These are phyloP conservation scores for Alliaria petiolata DNA, from an alignment of 345 rosid species.

Conservation along the genomic window DNA sequence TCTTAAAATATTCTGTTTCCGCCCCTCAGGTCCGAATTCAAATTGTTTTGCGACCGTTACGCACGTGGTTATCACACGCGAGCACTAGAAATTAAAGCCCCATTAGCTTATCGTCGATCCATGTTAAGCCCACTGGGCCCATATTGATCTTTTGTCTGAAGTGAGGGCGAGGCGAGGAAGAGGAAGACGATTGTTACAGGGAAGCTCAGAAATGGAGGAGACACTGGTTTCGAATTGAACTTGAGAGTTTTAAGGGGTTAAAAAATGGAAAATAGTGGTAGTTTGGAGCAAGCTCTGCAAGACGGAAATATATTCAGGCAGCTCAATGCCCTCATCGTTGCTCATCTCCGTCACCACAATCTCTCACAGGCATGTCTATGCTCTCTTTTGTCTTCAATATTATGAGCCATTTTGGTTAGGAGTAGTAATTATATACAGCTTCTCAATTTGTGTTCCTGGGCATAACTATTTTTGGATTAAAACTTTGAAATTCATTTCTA, in stretches of 20 bases:
- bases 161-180: neutral
- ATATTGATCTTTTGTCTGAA: neutral
- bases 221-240: conserved; percentile 14
- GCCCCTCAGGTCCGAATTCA: conserved; percentile 56
- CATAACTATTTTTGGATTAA: too few relatives aligned
- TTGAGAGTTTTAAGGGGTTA: neutral
- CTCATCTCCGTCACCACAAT: conserved; percentile 78
- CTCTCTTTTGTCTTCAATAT: too few relatives aligned
- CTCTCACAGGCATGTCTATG: conserved; percentile 58
- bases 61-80: conserved; percentile 28
- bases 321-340: conserved; percentile 74
- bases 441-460: neutral
- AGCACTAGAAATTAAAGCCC: neutral
- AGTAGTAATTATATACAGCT: neutral
- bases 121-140: conserved; percentile 12
- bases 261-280: conserved; percentile 37
- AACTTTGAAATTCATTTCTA: too few relatives aligned
- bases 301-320: conserved; percentile 67
- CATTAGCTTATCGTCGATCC: neutral
- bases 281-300: conserved; percentile 63
- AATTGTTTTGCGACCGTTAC: conserved; percentile 29
- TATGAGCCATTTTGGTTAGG: neutral
- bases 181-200: neutral
- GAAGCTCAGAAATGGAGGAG: conserved; percentile 17
- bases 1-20: conserved; percentile 16